Conservation (phyloP, 352 stramenopile species). For the Phytophthora tentaculata region DNA sequence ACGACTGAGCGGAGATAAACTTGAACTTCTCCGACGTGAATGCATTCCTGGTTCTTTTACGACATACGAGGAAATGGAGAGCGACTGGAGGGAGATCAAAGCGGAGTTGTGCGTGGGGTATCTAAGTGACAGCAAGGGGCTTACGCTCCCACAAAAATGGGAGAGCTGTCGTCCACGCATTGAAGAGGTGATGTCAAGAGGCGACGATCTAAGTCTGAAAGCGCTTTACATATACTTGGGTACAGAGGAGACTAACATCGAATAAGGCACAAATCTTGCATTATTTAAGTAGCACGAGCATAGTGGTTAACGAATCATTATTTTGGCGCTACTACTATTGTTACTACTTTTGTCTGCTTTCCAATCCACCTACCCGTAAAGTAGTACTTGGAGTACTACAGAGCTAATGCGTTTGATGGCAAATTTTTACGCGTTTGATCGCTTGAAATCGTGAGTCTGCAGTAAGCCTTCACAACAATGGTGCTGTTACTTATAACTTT, state of each 20-base stretch:
- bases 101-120: constrained; percentile 19
- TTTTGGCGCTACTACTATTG: too few relatives aligned
- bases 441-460: too few relatives aligned
- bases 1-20: background rate
- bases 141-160: constrained; percentile 25
- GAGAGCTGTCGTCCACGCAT: constrained; percentile 12
- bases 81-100: constrained; percentile 7
- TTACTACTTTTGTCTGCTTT: too few relatives aligned
- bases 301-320: too few relatives aligned
- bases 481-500: too few relatives aligned
- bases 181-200: constrained; percentile 3
- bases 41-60: background rate
- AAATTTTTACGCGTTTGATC: too few relatives aligned
- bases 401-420: too few relatives aligned
- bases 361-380: too few relatives aligned
- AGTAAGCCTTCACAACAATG: too few relatives aligned
- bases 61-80: background rate
- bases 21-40: background rate
- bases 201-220: background rate
- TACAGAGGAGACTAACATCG: background rate
- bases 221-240: background rate
- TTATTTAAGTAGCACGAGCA: too few relatives aligned
- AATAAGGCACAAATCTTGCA: background rate
- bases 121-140: constrained; percentile 7
- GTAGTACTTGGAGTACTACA: too few relatives aligned